These are phyloP conservation scores for Aegle marmelos DNA, from an alignment of 345 rosid genomes.

Conservation along the genomic window DNA sequence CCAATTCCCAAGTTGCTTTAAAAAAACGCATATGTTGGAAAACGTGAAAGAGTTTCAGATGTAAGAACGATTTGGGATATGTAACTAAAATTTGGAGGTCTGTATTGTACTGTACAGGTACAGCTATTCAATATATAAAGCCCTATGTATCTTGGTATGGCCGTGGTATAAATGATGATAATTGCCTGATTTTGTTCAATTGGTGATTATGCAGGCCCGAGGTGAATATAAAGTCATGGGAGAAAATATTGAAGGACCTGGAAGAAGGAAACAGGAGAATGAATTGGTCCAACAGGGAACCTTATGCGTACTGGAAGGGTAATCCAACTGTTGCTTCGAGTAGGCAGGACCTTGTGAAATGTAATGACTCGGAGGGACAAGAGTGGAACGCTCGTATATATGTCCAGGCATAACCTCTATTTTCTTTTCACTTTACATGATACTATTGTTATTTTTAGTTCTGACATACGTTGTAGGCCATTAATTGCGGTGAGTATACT, in stretches of 20 bases:
- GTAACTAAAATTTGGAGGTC: neutral
- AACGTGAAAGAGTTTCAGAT: too few relatives aligned
- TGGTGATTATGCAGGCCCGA: conserved; percentile 52
- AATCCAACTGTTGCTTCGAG: conserved; percentile 70
- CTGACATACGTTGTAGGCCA: neutral
- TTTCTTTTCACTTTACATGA: neutral
- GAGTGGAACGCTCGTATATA: conserved; percentile 94
- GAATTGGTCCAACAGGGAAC: conserved; percentile 63
- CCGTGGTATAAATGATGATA: neutral
- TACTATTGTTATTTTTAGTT: neutral
- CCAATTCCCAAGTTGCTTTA: neutral
- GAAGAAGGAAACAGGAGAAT: conserved; percentile 47
- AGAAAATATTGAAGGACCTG: conserved; percentile 38
- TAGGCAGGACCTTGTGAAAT: conserved; percentile 68
- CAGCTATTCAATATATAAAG: too few relatives aligned
- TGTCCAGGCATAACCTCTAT: conserved; percentile 43
- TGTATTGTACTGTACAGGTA: too few relatives aligned
- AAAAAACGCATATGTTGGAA: neutral
- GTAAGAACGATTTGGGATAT: neutral
- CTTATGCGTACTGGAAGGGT: conserved; percentile 91
- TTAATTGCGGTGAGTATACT: neutral
- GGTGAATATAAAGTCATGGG: conserved; percentile 75
- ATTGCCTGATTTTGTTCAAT: neutral
- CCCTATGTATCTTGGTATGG: too few relatives aligned
- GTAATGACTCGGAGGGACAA: conserved; percentile 57